Evolutionary conservation across 2,329 filamentous ascomycete genomes (phyloP).

Genomic region (Beauveria australis): DNA sequence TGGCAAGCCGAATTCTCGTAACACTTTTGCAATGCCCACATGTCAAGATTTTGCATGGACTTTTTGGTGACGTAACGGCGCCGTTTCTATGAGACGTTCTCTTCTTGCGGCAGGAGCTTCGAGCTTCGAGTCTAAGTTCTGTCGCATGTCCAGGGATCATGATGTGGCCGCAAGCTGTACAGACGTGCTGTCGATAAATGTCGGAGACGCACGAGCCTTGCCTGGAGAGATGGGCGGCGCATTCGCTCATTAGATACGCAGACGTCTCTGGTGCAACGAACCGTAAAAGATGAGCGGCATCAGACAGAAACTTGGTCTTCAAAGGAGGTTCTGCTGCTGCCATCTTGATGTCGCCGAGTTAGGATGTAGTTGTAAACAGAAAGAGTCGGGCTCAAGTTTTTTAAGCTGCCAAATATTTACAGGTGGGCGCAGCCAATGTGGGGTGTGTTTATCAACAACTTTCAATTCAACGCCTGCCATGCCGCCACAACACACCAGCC

Average conservation of each 20-base stretch:
- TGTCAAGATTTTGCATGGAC: slow-evolving; percentile 31
- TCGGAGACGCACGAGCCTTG: slow-evolving; percentile 37
- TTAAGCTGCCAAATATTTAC: neutral
- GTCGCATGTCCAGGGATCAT: slow-evolving; percentile 44
- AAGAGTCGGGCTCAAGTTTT: neutral
- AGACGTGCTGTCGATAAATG: slow-evolving; percentile 45
- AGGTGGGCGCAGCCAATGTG: slow-evolving; percentile 1
- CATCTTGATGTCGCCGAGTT: slow-evolving; percentile 10
- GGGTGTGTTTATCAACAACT: slow-evolving; percentile 2
- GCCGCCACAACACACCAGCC: neutral
- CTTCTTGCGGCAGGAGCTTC: slow-evolving; percentile 8
- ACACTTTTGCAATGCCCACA: slow-evolving; percentile 38
- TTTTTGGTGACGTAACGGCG: slow-evolving; percentile 1
- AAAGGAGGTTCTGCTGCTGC: slow-evolving; percentile 16
- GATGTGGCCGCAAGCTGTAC: slow-evolving; percentile 53
- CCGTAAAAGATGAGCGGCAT: slow-evolving; percentile 51
- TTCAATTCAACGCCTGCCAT: slow-evolving; percentile 4
- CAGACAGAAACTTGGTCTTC: slow-evolving; percentile 40
- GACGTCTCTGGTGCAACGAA: slow-evolving; percentile 46
- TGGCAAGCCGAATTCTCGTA: slow-evolving; percentile 33
- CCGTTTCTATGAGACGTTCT: neutral
- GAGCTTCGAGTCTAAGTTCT: slow-evolving; percentile 29
- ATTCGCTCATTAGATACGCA: slow-evolving; percentile 49
- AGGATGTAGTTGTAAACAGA: neutral
- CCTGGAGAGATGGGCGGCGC: slow-evolving; percentile 40